Base-by-base conservation (phyloP, 768 basidiomycete genomes). In the Strobilomyces dryophilus region DNA sequence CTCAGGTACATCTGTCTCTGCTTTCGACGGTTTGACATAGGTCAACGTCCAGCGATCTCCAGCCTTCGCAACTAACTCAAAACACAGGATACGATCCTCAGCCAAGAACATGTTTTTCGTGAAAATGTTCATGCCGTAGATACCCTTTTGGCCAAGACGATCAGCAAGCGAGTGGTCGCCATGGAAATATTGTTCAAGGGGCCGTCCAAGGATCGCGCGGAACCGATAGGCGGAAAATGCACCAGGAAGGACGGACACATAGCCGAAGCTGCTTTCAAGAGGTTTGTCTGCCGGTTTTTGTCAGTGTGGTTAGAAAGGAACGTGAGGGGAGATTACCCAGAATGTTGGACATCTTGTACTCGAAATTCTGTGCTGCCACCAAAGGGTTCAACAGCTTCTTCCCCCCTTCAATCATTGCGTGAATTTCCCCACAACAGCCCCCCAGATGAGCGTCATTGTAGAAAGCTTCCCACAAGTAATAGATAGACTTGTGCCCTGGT, bases 341-440 rank as follows among this genome's bases (percentile, higher is more conserved):
- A 65, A 98, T 97, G 71, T 98, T 97, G 42, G 92, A 94, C 91
- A 98, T 95, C 74, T 93, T 97, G 75, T 97, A 97, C 73, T 95
- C 93, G 62, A 95, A 95, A 72, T 98, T 97, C 69, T 98, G 95
- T 15, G 95, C 93, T 8, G 95, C 95, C 29, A 98, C 81, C 45
- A 94, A 74, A 18, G 92, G 95, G 64, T 98, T 98, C 55, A 98
- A 69, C 24, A 98, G 81, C 69, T 97, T 97, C 71, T 71, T 85
- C 41, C 93, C 93, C 15, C 92, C 91, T 69, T 93, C 83, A 63
- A 95, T 89, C 95, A 95, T 95, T 55, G 95, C 95, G 57, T 95
- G 89, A 60, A 95, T 95, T 77, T 95, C 93, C 60, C 92, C 93
- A 71, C 92, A 94, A 66, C 89, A 92, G 43, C 92, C 92, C 42